These are phyloP conservation scores for Cucurbita pepo DNA, from an alignment of 306 rosid species.

Conservation along the genomic window DNA sequence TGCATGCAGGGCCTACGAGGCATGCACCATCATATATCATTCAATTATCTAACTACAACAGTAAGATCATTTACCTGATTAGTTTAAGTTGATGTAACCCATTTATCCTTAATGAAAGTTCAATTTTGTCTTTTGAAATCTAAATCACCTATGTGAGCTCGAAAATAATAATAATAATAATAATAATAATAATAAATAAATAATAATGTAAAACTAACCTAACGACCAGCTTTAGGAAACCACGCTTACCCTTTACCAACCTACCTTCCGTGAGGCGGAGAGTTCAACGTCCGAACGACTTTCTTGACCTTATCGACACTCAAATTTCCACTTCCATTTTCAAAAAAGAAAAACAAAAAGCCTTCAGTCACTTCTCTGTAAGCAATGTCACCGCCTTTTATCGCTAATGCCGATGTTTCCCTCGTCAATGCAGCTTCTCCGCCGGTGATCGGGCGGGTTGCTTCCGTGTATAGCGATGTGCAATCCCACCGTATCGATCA, in stretches of 20 bases:
- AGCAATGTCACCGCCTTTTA: background rate
- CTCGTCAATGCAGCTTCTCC: background rate
- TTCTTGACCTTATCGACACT: background rate
- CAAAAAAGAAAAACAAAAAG: no score
- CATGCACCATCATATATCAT: no score
- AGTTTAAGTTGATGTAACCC: no score
- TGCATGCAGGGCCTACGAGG: no score
- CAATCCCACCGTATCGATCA: slow-evolving; percentile 56
- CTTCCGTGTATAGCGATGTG: slow-evolving; percentile 65
- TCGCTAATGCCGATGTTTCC: background rate
- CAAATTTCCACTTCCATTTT: background rate
- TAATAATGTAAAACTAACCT: background rate
- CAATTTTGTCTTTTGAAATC: no score
- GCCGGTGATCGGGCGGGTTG: slow-evolving; percentile 8
- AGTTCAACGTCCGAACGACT: background rate
- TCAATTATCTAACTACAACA: no score
- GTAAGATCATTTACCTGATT: no score
- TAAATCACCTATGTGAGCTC: background rate
- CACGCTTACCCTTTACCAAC: background rate
- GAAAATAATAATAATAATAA: background rate
- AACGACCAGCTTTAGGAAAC: background rate
- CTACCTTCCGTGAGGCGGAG: background rate
- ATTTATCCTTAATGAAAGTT: no score
- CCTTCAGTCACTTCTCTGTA: background rate
- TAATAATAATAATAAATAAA: no score